Conservation (phyloP, 2,329 filamentous ascomycete species). For the Neofusicoccum sp. region DNA sequence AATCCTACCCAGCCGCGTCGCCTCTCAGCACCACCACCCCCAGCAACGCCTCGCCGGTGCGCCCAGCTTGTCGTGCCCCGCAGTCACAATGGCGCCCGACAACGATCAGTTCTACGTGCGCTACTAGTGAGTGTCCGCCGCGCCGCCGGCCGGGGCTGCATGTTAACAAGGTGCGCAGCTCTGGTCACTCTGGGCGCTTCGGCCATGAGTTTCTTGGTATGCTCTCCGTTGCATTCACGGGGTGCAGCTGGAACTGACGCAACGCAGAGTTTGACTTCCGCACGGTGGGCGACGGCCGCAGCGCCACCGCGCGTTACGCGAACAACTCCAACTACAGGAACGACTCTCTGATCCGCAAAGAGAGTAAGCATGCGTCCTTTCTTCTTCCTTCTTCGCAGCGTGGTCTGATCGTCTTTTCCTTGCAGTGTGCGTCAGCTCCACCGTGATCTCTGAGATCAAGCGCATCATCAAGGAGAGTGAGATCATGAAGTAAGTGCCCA, state of each 20-base stretch:
- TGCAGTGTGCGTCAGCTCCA: conserved; percentile 90
- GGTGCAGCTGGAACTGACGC: conserved; percentile 12
- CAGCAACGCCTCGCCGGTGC: conserved; percentile 16
- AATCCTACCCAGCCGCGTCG: conserved; percentile 16
- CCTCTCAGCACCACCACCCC: conserved; percentile 11
- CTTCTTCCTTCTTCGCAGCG: neutral
- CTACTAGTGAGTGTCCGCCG: conserved; percentile 75
- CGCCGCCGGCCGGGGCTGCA: conserved; percentile 29
- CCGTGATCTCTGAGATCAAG: conserved; percentile 91
- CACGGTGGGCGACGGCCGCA: conserved; percentile 86
- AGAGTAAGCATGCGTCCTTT: conserved; percentile 66
- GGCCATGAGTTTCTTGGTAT: conserved; percentile 96
- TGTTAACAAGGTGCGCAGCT: conserved; percentile 59
- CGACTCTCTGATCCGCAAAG: conserved; percentile 97
- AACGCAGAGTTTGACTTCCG: conserved; percentile 88
- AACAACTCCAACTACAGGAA: conserved; percentile 99
- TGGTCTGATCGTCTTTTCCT: neutral
- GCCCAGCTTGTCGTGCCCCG: conserved; percentile 24
- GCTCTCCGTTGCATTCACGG: conserved; percentile 13
- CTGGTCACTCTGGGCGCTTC: conserved; percentile 94
- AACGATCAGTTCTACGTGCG: conserved; percentile 91
- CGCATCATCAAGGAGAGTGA: conserved; percentile 96
- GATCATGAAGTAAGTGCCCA: conserved; percentile 78
- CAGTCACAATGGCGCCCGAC: conserved; percentile 57
- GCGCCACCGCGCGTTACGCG: conserved; percentile 91